Evolutionary conservation across 2,329 filamentous ascomycete species (phyloP), one percentile per base, ranked within the genome.

Genomic region (Metarhizium brunneum): DNA sequence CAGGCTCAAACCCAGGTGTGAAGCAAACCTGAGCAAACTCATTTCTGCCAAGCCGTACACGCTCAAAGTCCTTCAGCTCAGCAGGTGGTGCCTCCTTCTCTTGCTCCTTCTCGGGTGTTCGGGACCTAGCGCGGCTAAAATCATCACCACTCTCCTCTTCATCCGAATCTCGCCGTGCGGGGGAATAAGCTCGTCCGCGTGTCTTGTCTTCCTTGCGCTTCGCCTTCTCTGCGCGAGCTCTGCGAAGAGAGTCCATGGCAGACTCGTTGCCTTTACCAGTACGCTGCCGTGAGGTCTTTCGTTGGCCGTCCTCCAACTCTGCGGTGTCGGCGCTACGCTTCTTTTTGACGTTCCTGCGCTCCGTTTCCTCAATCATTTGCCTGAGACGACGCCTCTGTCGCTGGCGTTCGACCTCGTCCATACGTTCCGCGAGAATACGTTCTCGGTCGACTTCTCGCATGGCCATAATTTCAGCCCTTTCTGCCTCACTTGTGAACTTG

Each of bases 21-120:
- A 95, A 96, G 77, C 91, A 96, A 55, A 96, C 87, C 65, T 92
- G 85, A 6, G 88, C 87, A 69, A 99, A 96, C 65, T 91, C 88
- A 62, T 83, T 87, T 59, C 94, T 84, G 52, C 92, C 90, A 57
- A 99, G 82, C 56, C 90, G 84, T 54, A 92, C 83, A 52, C 89
- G 84, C 66, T 97, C 88, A 61, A 92, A 84, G 68, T 97, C 90
- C n/a, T 80, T 80, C 20, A 96, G 76, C 40, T 87, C 84, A 2
- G 88, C 84, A 30, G 85, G 86, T 14, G 83, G 82, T 32, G 94
- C 74, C 42, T 87, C 83, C 3, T 88, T 86, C 30, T 83, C 82
- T 13, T 80, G 79, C 58, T 89, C 84, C 60, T 85, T 86, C 53
- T 83, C 80, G 1, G 80, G 81, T 1, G 79, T 76, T 18, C 71